phyloP scores from a whole-genome alignment of 2,329 filamentous ascomycete genomes.

The Xylariaceae sp. region DNA sequence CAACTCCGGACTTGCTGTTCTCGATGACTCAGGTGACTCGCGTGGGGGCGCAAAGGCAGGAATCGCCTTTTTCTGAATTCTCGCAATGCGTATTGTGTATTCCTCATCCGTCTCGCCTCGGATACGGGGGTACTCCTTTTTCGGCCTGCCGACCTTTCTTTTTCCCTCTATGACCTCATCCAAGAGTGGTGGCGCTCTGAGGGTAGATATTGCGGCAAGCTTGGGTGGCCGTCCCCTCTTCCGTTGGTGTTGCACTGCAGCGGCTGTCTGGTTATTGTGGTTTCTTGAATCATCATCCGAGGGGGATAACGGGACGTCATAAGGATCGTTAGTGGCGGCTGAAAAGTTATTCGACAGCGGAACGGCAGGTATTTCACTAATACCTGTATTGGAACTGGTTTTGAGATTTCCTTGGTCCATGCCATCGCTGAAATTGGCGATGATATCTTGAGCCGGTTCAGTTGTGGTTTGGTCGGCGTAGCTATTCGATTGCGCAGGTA shows the following conservation, averaged over 20 bases:
- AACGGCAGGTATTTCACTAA: no score
- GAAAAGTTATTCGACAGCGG: no score
- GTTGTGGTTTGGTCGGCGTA: no score
- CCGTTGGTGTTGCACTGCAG: neutral
- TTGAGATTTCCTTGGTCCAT: no score
- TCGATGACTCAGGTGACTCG: neutral
- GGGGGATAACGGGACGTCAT: no score
- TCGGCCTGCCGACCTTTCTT: slow-evolving; percentile 6
- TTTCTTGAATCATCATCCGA: neutral
- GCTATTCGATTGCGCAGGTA: no score
- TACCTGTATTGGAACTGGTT: no score
- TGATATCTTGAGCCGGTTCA: no score
- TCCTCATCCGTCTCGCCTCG: slow-evolving; percentile 2
- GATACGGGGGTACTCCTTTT: slow-evolving; percentile 4
- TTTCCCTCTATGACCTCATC: neutral
- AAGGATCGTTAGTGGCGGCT: no score
- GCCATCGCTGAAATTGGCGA: no score
- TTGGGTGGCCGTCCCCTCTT: slow-evolving; percentile 10
- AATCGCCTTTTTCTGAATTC: slow-evolving; percentile 4
- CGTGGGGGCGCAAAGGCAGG: neutral
- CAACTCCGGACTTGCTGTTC: neutral
- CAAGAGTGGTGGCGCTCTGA: neutral
- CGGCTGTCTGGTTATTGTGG: neutral
- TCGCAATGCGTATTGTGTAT: slow-evolving; percentile 1
- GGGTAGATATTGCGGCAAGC: neutral